Base-by-base conservation (phyloP, 768 basidiomycete species). In the Lactarius pseudohatsudake region DNA sequence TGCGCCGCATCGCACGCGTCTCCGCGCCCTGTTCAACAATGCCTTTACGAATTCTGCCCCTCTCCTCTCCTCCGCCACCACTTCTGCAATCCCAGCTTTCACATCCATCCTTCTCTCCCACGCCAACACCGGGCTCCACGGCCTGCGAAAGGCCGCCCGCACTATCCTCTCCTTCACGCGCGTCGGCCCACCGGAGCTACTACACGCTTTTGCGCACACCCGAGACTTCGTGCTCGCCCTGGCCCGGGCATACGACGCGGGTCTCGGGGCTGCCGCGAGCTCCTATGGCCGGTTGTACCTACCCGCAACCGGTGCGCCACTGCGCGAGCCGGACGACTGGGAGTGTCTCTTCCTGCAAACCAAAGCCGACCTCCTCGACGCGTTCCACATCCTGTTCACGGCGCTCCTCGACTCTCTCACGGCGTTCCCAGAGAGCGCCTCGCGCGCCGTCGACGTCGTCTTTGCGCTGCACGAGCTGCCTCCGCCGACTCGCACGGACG, bases 351-450 rank as follows among this genome's bases (percentile, higher is more conserved):
- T 88, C 84, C 78, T 92, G 7, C 83, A 87, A 64, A 86, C 88
- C 2, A 93, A 92, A 76, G 86, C 89, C 9, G 83, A 85, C 26
- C 76, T 92, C 30, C 76, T 93, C 22, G 91, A 93, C 69, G 73
- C 81, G 3, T 89, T 90, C 75, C 89, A 92, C 68, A 73, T 85
- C 58, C 72, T 90, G 38, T 65, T 90, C 59, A 76, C 76, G 38
- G 77, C 79, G 4, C 77, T 88, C 59, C 72, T 89, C 7, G 77
- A 77, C 30, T 82, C 83, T 65, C 73, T 90, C 36, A 76, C 82
- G 1, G 16, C 50, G 9, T 59, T 65, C 10, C 18, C 80, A 7
- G 79, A 80, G 0, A 85, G 82, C 0, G 62, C 76, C 6, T 74
- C 75, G 0, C 81, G 86, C 16, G 81, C 81, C 0, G 85, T 89